These are phyloP conservation scores for Lepidopterella palustris DNA, from an alignment of 495 filamentous ascomycete species.

Conservation along the genomic window DNA sequence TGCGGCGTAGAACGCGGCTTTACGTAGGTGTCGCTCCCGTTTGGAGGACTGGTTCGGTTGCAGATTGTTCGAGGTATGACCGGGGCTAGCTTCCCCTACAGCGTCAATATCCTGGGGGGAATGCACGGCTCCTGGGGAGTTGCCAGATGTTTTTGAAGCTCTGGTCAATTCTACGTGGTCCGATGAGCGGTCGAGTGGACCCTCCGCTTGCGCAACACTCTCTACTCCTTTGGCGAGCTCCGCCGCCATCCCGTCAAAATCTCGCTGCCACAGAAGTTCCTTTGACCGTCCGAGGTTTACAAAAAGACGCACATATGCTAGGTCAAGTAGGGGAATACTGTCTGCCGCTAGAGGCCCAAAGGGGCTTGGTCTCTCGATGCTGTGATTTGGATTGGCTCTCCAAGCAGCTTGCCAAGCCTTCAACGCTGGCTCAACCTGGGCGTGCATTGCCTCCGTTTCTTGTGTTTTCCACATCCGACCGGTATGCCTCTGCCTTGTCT, in stretches of 20 bases:
- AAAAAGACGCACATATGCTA: conserved; percentile 89
- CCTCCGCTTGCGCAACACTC: conserved; percentile 67
- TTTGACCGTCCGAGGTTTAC: conserved; percentile 89
- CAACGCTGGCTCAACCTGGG: conserved; percentile 89
- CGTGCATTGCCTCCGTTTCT: conserved; percentile 94
- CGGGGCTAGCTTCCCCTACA: conserved; percentile 43
- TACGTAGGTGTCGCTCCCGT: conserved; percentile 82
- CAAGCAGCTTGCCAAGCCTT: conserved; percentile 94
- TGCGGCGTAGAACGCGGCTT: conserved; percentile 90
- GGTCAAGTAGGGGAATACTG: conserved; percentile 86
- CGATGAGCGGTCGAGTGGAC: conserved; percentile 48
- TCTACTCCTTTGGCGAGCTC: conserved; percentile 77
- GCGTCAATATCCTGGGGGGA: conserved; percentile 29
- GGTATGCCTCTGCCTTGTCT: conserved; percentile 85
- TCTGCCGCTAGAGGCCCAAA: conserved; percentile 88
- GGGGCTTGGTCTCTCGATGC: conserved; percentile 80
- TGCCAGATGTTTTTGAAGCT: conserved; percentile 44
- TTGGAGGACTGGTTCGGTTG: conserved; percentile 47
- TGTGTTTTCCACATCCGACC: conserved; percentile 84
- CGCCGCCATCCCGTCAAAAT: conserved; percentile 89
- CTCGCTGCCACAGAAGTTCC: conserved; percentile 89
- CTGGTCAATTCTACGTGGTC: conserved; percentile 48
- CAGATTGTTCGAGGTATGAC: conserved; percentile 40
- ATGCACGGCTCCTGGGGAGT: conserved; percentile 12
- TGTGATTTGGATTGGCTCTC: conserved; percentile 81